Base-by-base conservation (phyloP, 2,329 filamentous ascomycete genomes). In the Microsporum ferrugineum region DNA sequence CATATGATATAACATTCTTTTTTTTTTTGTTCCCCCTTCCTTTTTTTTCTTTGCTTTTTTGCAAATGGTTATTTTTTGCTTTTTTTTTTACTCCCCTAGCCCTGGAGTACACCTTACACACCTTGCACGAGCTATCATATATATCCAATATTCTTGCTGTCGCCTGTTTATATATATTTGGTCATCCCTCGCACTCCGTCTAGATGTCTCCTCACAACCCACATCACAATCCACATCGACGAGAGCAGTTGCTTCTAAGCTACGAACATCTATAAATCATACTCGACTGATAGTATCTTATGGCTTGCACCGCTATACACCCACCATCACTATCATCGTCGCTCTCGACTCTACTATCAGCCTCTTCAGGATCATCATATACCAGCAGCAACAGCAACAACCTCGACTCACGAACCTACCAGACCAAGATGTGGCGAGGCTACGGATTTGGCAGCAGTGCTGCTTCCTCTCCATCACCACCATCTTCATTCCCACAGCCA, bases 401-500 rank as follows among this genome's bases (percentile, higher is more conserved):
- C 49, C 14, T 43, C 41, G 41, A 47, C 57, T 34, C 34, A n/a
- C n/a, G 57, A 12, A 59, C 43, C 31, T 61, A 53, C 39, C 60
- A 41, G 57, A 51, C 29, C 55, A 61, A 57, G 14, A 63, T 63
- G 62, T 63, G 62, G 62, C 59, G 56, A 59, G 59, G 62, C 60
- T 63, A 63, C 62, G 62, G 62, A 49, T 63, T 63, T 57, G 60
- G 57, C 60, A 63, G 62, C 58, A 60, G 59, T 57, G 62, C 62
- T 58, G 45, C 58, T 14, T 63, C 62, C 23, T 66, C 65, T 1
- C 71, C 69, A 47, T 72, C 66, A 6, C 63, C 71, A 14, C 71
- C 69, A 45, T 72, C 66, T 3, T 65, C 71, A 10, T 68, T 66
- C 38, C 68, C 69, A 8, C 69, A 66, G 49, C 73, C 73, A 17